These are phyloP conservation scores for Byssochlamys sp. DNA, from an alignment of 2,329 filamentous ascomycete species.

Conservation along the genomic window DNA sequence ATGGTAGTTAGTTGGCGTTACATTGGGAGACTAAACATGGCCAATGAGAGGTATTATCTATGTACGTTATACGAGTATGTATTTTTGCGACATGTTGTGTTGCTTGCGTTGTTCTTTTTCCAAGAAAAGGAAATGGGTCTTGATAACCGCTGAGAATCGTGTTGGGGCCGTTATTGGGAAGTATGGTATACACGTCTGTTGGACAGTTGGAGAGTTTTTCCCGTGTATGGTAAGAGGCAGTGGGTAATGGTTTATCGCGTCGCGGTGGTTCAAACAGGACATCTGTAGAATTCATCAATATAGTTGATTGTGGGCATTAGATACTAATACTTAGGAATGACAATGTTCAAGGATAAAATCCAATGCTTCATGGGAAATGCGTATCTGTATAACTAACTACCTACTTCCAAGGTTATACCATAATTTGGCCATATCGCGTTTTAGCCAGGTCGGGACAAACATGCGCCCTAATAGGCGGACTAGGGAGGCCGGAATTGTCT, in stretches of 20 bases:
- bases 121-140: background rate
- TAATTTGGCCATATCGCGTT: background rate
- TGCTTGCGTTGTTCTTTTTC: background rate
- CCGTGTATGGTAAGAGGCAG: no score
- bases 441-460: background rate
- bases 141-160: background rate
- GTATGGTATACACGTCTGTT: no score
- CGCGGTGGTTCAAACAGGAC: no score
- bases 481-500: background rate
- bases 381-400: background rate
- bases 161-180: no score
- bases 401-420: no score
- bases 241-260: no score
- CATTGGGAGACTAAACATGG: background rate
- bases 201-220: no score
- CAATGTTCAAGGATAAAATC: background rate
- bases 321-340: no score
- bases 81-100: background rate
- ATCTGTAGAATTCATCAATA: no score
- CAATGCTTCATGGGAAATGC: background rate
- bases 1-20: background rate
- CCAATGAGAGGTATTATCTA: background rate
- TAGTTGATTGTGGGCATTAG: no score
- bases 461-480: background rate
- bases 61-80: no score